Conservation (phyloP, 2,329 filamentous ascomycete species). For the Curvularia verruculosa region DNA sequence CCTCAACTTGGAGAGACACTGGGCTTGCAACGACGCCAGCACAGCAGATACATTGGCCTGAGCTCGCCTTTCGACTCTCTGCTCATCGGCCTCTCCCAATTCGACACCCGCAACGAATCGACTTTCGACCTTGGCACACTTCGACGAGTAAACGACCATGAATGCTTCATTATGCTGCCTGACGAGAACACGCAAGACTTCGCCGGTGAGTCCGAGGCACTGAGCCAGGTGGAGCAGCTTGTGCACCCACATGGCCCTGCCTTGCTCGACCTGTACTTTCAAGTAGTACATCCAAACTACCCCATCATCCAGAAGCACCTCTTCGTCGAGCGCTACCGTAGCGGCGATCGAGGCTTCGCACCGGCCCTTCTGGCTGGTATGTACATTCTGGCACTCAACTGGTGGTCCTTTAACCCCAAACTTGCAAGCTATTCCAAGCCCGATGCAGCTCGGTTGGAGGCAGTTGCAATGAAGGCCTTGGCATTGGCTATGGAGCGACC, state of each 20-base stretch:
- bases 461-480: slow-evolving; percentile 73
- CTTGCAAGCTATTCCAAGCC: slow-evolving; percentile 70
- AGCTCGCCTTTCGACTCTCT: slow-evolving; percentile 84
- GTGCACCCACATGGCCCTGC: slow-evolving; percentile 78
- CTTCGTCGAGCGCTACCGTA: slow-evolving; percentile 78
- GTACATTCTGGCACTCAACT: slow-evolving; percentile 85
- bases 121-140: slow-evolving; percentile 67
- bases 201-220: slow-evolving; percentile 71
- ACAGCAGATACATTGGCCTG: slow-evolving; percentile 81
- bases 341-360: slow-evolving; percentile 74
- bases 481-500: slow-evolving; percentile 79
- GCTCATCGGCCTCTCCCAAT: slow-evolving; percentile 79
- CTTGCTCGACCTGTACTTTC: slow-evolving; percentile 81
- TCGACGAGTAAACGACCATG: slow-evolving; percentile 75
- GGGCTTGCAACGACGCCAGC: slow-evolving; percentile 77
- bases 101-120: slow-evolving; percentile 82
- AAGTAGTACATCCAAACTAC: slow-evolving; percentile 78
- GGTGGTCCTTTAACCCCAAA: slow-evolving; percentile 78
- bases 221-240: slow-evolving; percentile 74
- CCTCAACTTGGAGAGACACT: slow-evolving; percentile 58
- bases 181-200: slow-evolving; percentile 74
- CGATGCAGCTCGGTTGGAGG: slow-evolving; percentile 74
- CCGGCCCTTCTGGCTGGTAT: slow-evolving; percentile 79
- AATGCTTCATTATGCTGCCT: slow-evolving; percentile 81
- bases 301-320: slow-evolving; percentile 82